A percentile compares a stretch with the other conserved stretches of the same genome.
These are phyloP conservation scores for Sclerotiophoma versabilis DNA, from an alignment of 2,329 filamentous ascomycete genomes.

Conservation along the genomic window DNA sequence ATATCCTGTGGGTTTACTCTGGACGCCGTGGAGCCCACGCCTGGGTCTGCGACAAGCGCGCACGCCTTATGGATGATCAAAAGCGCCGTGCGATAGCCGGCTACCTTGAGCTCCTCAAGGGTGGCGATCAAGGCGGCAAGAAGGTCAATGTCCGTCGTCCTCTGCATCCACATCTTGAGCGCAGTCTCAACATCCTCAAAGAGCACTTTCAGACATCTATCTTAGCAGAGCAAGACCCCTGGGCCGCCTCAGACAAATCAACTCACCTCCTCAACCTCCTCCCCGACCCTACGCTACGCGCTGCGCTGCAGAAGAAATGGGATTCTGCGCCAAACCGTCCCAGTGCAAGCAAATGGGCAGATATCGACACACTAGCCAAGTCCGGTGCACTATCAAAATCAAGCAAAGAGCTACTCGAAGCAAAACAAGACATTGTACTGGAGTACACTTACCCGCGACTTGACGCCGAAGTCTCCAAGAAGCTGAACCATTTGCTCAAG, in stretches of 20 bases:
- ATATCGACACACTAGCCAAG: constrained; percentile 87
- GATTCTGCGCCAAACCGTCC: constrained; percentile 78
- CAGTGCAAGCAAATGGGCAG: constrained; percentile 86
- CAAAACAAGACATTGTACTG: constrained; percentile 93
- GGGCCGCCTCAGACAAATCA: constrained; percentile 70
- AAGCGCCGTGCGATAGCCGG: constrained; percentile 84
- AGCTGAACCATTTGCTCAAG: constrained; percentile 97
- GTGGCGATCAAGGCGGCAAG: constrained; percentile 84
- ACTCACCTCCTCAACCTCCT: constrained; percentile 84
- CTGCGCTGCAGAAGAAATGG: constrained; percentile 89
- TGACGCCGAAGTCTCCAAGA: constrained; percentile 96
- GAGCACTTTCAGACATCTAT: constrained; percentile 85
- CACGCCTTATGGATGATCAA: constrained; percentile 82
- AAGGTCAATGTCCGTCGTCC: constrained; percentile 84
- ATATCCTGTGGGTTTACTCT: constrained; percentile 99
- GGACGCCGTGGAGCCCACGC: constrained; percentile 96
- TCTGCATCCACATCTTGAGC: constrained; percentile 86
- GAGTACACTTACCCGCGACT: constrained; percentile 98
- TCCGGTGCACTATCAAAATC: constrained; percentile 78
- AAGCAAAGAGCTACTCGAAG: constrained; percentile 75
- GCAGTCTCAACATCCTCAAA: constrained; percentile 85
- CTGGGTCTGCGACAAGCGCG: constrained; percentile 94
- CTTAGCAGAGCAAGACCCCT: constrained; percentile 85
- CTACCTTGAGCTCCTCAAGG: constrained; percentile 89
- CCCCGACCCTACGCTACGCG: constrained; percentile 78